A percentile compares a stretch with the other conserved stretches of the same genome.
phyloP scores from a whole-genome alignment of 2,329 filamentous ascomycete genomes.

The Fusarium nisikadoi region DNA sequence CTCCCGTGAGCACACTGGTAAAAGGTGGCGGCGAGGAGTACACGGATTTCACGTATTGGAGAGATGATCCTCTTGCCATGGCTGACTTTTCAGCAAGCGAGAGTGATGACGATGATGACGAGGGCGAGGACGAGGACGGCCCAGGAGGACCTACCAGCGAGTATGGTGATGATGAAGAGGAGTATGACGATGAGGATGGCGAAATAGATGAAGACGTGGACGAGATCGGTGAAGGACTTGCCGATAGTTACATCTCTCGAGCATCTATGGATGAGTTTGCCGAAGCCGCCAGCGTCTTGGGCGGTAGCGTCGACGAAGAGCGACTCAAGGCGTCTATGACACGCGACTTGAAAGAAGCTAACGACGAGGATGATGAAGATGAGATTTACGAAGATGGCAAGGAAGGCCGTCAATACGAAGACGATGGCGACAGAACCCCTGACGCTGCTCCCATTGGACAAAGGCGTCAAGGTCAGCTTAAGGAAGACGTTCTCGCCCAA shows the following conservation, averaged over 20 bases:
- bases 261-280: constrained; percentile 52
- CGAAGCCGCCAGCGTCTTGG: constrained; percentile 56
- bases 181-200: constrained; percentile 57
- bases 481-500: constrained; percentile 64
- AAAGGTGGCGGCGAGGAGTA: constrained; percentile 92
- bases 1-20: constrained; percentile 86
- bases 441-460: not conserved
- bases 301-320: constrained; percentile 58
- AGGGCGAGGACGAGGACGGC: constrained; percentile 66
- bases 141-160: constrained; percentile 59
- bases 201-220: constrained; percentile 56
- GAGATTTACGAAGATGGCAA: constrained; percentile 49
- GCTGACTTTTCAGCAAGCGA: constrained; percentile 91
- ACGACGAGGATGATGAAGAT: constrained; percentile 53
- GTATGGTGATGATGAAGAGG: constrained; percentile 58
- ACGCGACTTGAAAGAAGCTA: constrained; percentile 55
- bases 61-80: constrained; percentile 83
- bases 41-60: constrained; percentile 98
- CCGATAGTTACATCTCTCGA: constrained; percentile 46
- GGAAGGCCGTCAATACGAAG: constrained; percentile 33
- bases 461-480: constrained; percentile 38
- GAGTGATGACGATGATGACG: constrained; percentile 64
- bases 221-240: constrained; percentile 50
- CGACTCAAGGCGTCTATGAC: constrained; percentile 53
- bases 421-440: constrained; percentile 32